phyloP scores from a whole-genome alignment of 2,329 filamentous ascomycete species.

The Dactylonectria macrodidyma region DNA sequence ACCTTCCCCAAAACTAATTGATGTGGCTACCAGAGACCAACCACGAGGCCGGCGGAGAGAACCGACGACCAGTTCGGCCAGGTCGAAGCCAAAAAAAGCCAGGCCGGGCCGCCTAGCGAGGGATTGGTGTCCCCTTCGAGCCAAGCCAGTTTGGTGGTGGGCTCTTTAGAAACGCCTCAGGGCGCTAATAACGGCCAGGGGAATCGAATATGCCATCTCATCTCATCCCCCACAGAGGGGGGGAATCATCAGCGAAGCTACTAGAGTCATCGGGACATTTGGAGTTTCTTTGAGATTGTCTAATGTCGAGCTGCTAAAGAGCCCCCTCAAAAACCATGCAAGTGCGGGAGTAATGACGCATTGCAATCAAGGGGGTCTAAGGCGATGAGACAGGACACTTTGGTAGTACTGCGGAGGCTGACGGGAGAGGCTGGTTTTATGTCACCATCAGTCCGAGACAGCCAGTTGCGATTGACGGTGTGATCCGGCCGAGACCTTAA shows the following conservation, averaged over 20 bases:
- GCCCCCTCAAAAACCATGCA: not conserved
- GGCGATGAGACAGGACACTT: constrained; percentile 2
- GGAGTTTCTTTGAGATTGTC: constrained; percentile 5
- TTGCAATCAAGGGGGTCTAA: constrained; percentile 9
- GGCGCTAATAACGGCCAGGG: constrained; percentile 38
- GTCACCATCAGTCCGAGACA: constrained; percentile 30
- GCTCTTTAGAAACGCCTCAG: constrained; percentile 22
- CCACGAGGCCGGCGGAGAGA: constrained; percentile 2
- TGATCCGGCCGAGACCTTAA: not conserved
- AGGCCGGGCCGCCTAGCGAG: constrained; percentile 36
- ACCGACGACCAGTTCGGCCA: not conserved
- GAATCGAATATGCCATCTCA: constrained; percentile 34
- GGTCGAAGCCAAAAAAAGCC: constrained; percentile 37
- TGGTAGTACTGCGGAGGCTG: constrained; percentile 16
- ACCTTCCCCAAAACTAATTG: not conserved
- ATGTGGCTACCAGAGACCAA: constrained; percentile 21
- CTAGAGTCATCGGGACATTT: not conserved
- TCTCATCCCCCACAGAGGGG: constrained; percentile 3
- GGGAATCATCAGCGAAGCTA: constrained; percentile 14
- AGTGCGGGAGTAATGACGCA: not conserved
- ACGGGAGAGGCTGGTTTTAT: constrained; percentile 30
- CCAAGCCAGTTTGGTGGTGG: constrained; percentile 34
- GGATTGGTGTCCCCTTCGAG: constrained; percentile 39
- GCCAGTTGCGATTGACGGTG: not conserved
- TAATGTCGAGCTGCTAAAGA: not conserved